Percentiles rank a stretch among this genome's conserved stretches.
Evolutionary conservation across 805 yeast species (phyloP).

Genomic region (Brettanomyces custersianus): DNA sequence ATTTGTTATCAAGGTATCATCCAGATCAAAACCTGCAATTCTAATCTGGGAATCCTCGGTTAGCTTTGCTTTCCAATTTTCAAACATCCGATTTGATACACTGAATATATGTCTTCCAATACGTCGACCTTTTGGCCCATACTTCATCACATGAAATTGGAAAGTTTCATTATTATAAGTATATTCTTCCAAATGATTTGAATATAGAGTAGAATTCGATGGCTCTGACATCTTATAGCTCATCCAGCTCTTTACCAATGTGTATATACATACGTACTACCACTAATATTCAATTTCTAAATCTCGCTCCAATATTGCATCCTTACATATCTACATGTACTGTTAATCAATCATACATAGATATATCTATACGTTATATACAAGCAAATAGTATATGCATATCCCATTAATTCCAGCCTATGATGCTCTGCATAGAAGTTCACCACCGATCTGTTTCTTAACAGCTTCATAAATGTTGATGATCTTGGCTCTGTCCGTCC

Average conservation of each 20-base stretch:
- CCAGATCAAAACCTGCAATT: slow-evolving; percentile 73
- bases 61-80: no score
- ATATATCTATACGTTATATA: background rate
- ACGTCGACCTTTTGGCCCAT: slow-evolving; percentile 1
- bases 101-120: slow-evolving; percentile 10
- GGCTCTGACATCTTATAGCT: no score
- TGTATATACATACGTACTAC: background rate
- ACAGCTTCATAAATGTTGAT: slow-evolving; percentile 81
- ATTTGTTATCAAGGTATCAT: slow-evolving; percentile 65
- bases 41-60: no score
- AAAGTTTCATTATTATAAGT: no score
- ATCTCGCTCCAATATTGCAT: background rate
- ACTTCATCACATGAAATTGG: slow-evolving; percentile 1
- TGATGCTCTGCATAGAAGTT: slow-evolving; percentile 67
- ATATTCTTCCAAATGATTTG: no score
- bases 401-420: no score
- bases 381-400: background rate
- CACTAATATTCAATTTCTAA: background rate
- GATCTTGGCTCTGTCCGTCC: slow-evolving; percentile 42
- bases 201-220: no score
- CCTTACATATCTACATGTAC: background rate
- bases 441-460: slow-evolving; percentile 59
- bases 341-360: background rate
- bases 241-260: no score
- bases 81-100: background rate